Evolutionary conservation across 2,329 filamentous ascomycete species (phyloP).

Genomic region (Chaetomium globosum): DNA sequence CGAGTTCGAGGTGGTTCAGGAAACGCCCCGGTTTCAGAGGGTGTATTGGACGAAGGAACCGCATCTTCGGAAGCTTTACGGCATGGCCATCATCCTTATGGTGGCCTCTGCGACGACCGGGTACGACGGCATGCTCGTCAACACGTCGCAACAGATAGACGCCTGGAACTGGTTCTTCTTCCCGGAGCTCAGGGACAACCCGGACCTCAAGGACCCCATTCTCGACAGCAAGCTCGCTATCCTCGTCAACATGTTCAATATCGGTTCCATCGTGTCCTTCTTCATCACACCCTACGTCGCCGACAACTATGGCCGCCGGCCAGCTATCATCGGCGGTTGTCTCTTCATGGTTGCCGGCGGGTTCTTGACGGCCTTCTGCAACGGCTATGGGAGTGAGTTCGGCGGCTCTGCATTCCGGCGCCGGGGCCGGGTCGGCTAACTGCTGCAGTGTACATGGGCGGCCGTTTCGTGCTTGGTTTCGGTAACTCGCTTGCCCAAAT

Average conservation of each 20-base stretch:
- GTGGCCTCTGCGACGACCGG: slow-evolving; percentile 64
- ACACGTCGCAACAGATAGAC: slow-evolving; percentile 61
- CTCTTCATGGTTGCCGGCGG: slow-evolving; percentile 52
- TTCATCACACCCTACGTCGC: slow-evolving; percentile 52
- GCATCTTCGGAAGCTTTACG: slow-evolving; percentile 59
- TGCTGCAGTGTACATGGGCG: slow-evolving; percentile 57
- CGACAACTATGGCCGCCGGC: slow-evolving; percentile 49
- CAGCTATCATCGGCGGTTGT: slow-evolving; percentile 50
- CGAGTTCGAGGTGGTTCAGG: slow-evolving; percentile 45
- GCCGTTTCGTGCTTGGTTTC: slow-evolving; percentile 67
- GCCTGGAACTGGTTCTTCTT: slow-evolving; percentile 57
- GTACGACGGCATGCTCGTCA: slow-evolving; percentile 64
- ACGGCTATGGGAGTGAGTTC: slow-evolving; percentile 49
- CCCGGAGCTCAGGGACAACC: slow-evolving; percentile 43
- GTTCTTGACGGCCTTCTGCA: slow-evolving; percentile 48
- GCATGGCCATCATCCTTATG: slow-evolving; percentile 56
- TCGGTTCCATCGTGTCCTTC: slow-evolving; percentile 53
- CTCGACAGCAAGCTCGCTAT: slow-evolving; percentile 50
- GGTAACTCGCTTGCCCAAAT: slow-evolving; percentile 67
- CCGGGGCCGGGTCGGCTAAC: background rate
- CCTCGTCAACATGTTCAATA: slow-evolving; percentile 57
- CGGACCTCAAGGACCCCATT: slow-evolving; percentile 29
- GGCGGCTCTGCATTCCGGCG: too few species aligned
- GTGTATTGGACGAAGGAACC: slow-evolving; percentile 61
- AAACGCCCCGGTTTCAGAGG: slow-evolving; percentile 55